Evolutionary conservation across 768 basidiomycete species (phyloP).

Genomic region (Naganishia antarctica): DNA sequence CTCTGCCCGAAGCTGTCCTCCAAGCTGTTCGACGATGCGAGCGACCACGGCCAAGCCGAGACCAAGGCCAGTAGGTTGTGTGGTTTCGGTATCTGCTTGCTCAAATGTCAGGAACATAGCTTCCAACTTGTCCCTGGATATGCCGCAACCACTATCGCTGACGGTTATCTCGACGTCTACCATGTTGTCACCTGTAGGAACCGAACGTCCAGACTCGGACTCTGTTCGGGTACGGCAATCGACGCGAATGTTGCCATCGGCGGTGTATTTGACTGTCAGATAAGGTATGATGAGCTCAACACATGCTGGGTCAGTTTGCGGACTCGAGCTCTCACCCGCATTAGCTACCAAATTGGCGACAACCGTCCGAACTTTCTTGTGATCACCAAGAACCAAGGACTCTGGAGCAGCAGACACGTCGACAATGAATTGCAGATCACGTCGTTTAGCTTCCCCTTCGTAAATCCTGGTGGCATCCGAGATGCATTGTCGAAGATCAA

Average conservation of each 20-base stretch:
- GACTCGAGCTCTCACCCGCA: conserved; percentile 58
- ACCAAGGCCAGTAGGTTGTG: conserved; percentile 53
- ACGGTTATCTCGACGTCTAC: conserved; percentile 61
- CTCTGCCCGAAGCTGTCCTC: conserved; percentile 72
- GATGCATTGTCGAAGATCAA: conserved; percentile 62
- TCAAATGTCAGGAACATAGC: conserved; percentile 76
- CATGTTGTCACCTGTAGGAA: conserved; percentile 14
- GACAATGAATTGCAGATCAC: conserved; percentile 60
- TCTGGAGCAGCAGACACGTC: conserved; percentile 58
- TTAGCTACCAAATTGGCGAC: conserved; percentile 75
- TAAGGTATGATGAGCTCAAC: not conserved
- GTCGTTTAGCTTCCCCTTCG: conserved; percentile 61
- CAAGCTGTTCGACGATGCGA: conserved; percentile 70
- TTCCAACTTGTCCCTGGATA: conserved; percentile 62
- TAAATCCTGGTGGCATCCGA: conserved; percentile 63
- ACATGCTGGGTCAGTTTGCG: not conserved
- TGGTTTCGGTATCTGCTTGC: conserved; percentile 60
- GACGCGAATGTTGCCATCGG: conserved; percentile 60
- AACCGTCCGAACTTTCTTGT: conserved; percentile 67
- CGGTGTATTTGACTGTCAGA: conserved; percentile 65
- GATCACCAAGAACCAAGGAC: conserved; percentile 63
- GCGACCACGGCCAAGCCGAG: conserved; percentile 76
- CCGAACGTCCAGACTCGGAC: conserved; percentile 54
- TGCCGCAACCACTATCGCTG: conserved; percentile 69
- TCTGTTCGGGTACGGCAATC: conserved; percentile 57